phyloP scores from a whole-genome alignment of 192 early-diverging fungal genomes.

The Thamnidium elegans region DNA sequence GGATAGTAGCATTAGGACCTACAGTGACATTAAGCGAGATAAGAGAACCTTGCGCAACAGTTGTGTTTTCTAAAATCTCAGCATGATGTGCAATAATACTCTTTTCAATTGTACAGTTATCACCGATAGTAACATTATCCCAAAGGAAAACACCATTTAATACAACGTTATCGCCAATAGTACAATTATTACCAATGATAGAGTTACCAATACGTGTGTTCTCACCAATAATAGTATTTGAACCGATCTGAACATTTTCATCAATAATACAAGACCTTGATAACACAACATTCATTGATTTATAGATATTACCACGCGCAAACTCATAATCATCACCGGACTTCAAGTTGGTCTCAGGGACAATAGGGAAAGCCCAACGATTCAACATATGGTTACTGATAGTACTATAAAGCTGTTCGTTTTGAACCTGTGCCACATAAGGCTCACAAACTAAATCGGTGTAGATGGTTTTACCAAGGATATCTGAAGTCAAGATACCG shows the following conservation, averaged over 20 bases:
- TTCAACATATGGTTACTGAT: constrained; percentile 83
- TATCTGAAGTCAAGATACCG: constrained; percentile 85
- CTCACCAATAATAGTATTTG: constrained; percentile 71
- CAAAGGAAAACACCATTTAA: constrained; percentile 87
- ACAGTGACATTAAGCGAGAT: constrained; percentile 59
- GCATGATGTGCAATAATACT: constrained; percentile 79
- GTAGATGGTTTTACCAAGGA: constrained; percentile 85
- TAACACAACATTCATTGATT: constrained; percentile 70
- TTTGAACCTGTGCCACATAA: constrained; percentile 67
- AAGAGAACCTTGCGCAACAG: constrained; percentile 72
- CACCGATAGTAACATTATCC: constrained; percentile 68
- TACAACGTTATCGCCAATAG: constrained; percentile 72
- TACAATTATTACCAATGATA: constrained; percentile 81
- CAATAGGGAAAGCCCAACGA: constrained; percentile 93
- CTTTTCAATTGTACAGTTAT: constrained; percentile 61
- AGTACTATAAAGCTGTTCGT: constrained; percentile 70
- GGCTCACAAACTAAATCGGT: constrained; percentile 67
- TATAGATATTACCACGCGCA: constrained; percentile 82
- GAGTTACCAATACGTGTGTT: constrained; percentile 68
- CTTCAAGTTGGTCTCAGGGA: constrained; percentile 83
- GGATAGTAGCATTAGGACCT: constrained; percentile 70
- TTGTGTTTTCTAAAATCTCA: constrained; percentile 59
- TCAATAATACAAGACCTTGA: constrained; percentile 66
- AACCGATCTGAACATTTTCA: constrained; percentile 82
- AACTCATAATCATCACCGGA: constrained; percentile 68